Evolutionary conservation across 2,329 filamentous ascomycete species (phyloP).

Genomic region (Hypoxylon sp.): DNA sequence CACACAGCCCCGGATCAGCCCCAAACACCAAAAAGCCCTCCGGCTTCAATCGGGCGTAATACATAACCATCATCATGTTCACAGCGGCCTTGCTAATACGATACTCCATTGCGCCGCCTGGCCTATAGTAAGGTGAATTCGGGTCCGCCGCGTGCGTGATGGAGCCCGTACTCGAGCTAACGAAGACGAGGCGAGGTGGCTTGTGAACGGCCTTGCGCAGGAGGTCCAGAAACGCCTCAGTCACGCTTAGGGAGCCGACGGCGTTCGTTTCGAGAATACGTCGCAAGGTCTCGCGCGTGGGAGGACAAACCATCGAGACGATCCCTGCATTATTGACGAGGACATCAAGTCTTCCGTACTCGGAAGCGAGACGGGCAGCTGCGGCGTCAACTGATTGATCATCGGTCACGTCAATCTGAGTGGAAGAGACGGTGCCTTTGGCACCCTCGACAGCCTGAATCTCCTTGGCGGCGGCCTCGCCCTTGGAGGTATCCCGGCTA

Average conservation of each 20-base stretch:
- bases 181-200: constrained; percentile 45
- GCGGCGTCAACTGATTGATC: constrained; percentile 33
- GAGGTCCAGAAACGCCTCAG: constrained; percentile 32
- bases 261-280: constrained; percentile 33
- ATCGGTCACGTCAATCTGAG: constrained; percentile 33
- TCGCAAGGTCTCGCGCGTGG: constrained; percentile 18
- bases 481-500: constrained; percentile 42
- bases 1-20: constrained; percentile 32
- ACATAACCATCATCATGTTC: constrained; percentile 49
- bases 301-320: constrained; percentile 15
- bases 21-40: constrained; percentile 35
- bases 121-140: constrained; percentile 27
- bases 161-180: constrained; percentile 46
- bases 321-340: constrained; percentile 39
- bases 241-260: constrained; percentile 32
- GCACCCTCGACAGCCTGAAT: constrained; percentile 29
- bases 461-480: constrained; percentile 37
- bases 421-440: constrained; percentile 35
- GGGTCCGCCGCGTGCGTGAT: constrained; percentile 41
- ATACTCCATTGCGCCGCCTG: constrained; percentile 41
- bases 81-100: constrained; percentile 49
- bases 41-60: constrained; percentile 38
- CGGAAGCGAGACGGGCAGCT: constrained; percentile 14
- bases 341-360: constrained; percentile 32
- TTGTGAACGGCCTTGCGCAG: constrained; percentile 24